Conservation (phyloP, 148 eudicot genomes). For the Vaccinium darrowii region DNA sequence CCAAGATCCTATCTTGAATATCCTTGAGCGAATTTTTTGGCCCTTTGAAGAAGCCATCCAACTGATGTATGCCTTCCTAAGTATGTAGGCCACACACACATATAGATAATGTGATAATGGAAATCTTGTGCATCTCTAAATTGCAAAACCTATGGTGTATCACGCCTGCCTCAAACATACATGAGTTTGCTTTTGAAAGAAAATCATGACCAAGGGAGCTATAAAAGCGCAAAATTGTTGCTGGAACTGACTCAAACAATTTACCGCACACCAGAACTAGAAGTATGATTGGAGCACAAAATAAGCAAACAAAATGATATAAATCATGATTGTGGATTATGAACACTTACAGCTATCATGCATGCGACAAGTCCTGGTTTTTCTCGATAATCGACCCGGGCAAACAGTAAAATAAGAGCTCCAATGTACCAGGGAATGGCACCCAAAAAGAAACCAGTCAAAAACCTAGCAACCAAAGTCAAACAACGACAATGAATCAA, state of each 20-base stretch:
- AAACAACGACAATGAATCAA: neutral
- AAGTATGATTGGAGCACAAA: neutral
- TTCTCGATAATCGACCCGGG: constrained; percentile 77
- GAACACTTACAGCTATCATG: constrained; percentile 68
- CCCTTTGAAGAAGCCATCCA: neutral
- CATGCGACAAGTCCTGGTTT: constrained; percentile 92
- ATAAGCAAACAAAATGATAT: neutral
- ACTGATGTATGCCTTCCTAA: neutral
- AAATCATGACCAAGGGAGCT: neutral
- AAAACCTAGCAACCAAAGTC: constrained; percentile 49
- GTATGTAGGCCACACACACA: neutral
- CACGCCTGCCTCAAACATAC: neutral
- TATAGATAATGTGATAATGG: neutral
- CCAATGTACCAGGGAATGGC: constrained; percentile 93
- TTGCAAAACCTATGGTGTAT: neutral
- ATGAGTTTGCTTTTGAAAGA: neutral
- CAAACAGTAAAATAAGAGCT: constrained; percentile 71
- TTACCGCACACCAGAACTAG: neutral
- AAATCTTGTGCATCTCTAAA: neutral
- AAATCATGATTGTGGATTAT: neutral
- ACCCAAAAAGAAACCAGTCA: constrained; percentile 76
- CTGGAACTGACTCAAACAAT: neutral
- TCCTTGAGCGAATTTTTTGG: no score
- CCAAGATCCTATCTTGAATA: no score
- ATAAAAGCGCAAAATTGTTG: neutral